Conservation (phyloP, 139 green algal species). For the Chlamydomonas eustigma region DNA sequence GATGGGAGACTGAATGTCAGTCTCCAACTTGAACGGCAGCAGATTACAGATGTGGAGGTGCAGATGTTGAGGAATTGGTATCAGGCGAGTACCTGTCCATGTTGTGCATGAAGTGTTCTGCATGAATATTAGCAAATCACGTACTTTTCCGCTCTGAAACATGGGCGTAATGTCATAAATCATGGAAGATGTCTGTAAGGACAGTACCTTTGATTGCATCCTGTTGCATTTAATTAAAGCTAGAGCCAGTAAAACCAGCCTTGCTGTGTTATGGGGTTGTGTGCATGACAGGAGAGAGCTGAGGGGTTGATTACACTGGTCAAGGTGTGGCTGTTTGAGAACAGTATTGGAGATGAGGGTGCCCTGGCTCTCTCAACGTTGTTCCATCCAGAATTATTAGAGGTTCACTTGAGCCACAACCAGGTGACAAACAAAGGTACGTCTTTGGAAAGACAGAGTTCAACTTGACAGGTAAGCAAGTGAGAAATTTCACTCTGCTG, state of each 20-base stretch:
- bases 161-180: too few species aligned
- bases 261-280: too few species aligned
- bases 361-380: constrained; percentile 47
- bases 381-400: constrained; percentile 21
- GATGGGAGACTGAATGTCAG: constrained; percentile 5
- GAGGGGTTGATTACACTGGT: constrained; percentile 11
- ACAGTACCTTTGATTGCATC: too few species aligned
- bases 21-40: constrained; percentile 35
- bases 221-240: too few species aligned
- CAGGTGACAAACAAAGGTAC: constrained; percentile 28
- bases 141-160: too few species aligned
- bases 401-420: constrained; percentile 58
- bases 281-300: too few species aligned
- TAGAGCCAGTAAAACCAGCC: too few species aligned
- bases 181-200: too few species aligned
- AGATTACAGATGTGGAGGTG: constrained; percentile 31
- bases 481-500: too few species aligned
- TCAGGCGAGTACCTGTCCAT: not conserved
- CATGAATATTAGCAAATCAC: too few species aligned
- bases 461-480: too few species aligned
- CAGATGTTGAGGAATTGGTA: not conserved
- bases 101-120: not conserved
- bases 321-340: constrained; percentile 81
- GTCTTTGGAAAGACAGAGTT: too few species aligned
- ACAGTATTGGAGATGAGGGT: constrained; percentile 54